Conservation (phyloP, 768 basidiomycete genomes). For the Baorangia bicolor region DNA sequence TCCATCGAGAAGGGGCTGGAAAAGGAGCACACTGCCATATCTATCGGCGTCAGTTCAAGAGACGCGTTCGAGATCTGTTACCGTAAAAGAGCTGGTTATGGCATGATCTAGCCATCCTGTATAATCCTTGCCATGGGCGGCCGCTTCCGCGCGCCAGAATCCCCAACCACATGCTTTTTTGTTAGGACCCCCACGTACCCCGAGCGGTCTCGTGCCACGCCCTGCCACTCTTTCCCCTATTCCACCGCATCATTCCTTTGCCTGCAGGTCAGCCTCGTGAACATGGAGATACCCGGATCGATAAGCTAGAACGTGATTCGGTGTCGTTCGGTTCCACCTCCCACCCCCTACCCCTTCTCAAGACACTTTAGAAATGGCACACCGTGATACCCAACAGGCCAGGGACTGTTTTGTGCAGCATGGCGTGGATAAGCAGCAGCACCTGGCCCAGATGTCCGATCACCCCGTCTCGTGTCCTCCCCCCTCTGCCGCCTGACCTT, state of each 20-base stretch:
- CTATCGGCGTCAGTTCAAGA: slow-evolving; percentile 1
- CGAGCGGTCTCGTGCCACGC: slow-evolving; percentile 1
- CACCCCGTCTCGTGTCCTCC: background rate
- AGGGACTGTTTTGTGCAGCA: background rate
- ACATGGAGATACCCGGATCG: slow-evolving; percentile 22
- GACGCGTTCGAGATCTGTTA: slow-evolving; percentile 1
- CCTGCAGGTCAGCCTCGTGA: slow-evolving; percentile 13
- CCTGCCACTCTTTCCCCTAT: slow-evolving; percentile 14
- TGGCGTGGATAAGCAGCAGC: background rate
- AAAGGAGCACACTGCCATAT: slow-evolving; percentile 4
- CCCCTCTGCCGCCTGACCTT: background rate
- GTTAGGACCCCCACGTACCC: slow-evolving; percentile 2
- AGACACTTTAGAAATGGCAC: background rate
- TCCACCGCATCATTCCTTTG: slow-evolving; percentile 6
- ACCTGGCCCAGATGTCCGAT: background rate
- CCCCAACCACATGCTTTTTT: background rate
- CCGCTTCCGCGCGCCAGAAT: slow-evolving; percentile 17
- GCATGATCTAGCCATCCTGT: slow-evolving; percentile 19
- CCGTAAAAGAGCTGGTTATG: slow-evolving; percentile 1
- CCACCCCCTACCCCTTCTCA: background rate
- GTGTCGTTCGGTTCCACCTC: slow-evolving; percentile 2
- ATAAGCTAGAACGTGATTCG: slow-evolving; percentile 18
- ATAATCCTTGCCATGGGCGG: slow-evolving; percentile 4
- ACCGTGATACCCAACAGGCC: background rate
- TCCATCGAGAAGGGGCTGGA: background rate